phyloP scores from a whole-genome alignment of 768 basidiomycete species.

The Ramaria sp. region DNA sequence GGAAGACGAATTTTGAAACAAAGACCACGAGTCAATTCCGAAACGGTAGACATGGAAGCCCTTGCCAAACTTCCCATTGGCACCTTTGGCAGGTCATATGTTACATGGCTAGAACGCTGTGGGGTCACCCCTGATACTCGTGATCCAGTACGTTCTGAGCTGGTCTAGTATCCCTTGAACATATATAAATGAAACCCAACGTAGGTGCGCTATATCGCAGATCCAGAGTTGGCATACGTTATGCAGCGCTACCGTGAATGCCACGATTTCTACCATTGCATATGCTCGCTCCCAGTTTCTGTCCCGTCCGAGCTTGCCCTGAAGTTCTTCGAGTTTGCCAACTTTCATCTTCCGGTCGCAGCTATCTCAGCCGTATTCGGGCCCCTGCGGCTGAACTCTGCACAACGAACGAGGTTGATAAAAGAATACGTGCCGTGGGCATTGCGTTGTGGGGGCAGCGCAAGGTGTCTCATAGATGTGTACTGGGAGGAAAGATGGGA shows the following conservation, averaged over 20 bases:
- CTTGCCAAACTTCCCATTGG: slow-evolving; percentile 63
- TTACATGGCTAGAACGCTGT: slow-evolving; percentile 81
- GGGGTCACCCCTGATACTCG: slow-evolving; percentile 90
- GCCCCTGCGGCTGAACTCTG: slow-evolving; percentile 52
- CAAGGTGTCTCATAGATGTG: slow-evolving; percentile 72
- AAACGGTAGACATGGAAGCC: slow-evolving; percentile 59
- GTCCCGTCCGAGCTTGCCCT: slow-evolving; percentile 88
- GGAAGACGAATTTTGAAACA: slow-evolving; percentile 79
- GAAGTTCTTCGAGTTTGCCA: slow-evolving; percentile 90
- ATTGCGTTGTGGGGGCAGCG: slow-evolving; percentile 65
- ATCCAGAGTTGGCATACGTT: slow-evolving; percentile 93
- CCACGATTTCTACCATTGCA: slow-evolving; percentile 94
- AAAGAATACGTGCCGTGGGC: slow-evolving; percentile 91
- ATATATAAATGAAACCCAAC: neutral
- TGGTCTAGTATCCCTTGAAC: neutral
- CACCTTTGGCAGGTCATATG: slow-evolving; percentile 79
- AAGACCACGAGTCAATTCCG: slow-evolving; percentile 70
- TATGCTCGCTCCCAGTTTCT: slow-evolving; percentile 80
- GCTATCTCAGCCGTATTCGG: slow-evolving; percentile 71
- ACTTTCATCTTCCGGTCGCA: slow-evolving; percentile 84
- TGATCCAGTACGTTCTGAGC: slow-evolving; percentile 54
- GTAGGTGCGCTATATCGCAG: slow-evolving; percentile 89
- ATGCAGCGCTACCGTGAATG: slow-evolving; percentile 98
- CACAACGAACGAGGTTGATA: slow-evolving; percentile 42
- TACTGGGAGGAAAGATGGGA: slow-evolving; percentile 97